Evolutionary conservation across 169 alveolate species (phyloP), one percentile per base, ranked within the genome.

Genomic region (Babesia caballi): DNA sequence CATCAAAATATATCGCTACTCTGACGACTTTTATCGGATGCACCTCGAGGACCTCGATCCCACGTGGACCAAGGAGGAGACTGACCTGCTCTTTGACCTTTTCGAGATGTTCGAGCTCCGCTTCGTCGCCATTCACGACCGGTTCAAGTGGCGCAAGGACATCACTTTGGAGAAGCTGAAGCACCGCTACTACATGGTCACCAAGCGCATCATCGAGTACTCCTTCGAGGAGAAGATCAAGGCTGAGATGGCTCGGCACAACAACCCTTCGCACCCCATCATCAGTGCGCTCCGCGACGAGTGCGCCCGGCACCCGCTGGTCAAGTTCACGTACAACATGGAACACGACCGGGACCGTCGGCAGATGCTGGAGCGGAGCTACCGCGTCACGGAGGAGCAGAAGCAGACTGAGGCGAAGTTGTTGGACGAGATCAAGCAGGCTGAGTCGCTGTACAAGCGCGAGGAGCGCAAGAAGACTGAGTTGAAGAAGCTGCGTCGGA

Each of bases 1-100:
- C 46, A 68, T 88, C 30, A 88, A 84, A 72, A 63, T 88, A 35
- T 58, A 84, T 57, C 80, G 88, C 49, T 88, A 88, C 60, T 76
- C 87, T 19, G 93, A 88, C 65, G 93, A 88, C 33, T 81, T 88
- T 28, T 88, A 88, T 58, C 59, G 83, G 30, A 71, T 21, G 35
- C 83, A 81, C 19, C 17, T 81, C n/a, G 68, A 58, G 33, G 84
- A 81, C 40, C 27, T 81, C 46, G 83, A 78, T 44, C 86, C 86
- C 27, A 30, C 83, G 50, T 91, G 95, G 95, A 81, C 93, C 19
- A 89, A 90, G 71, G 95, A 89, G 51, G 95, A 91, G 61, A 91
- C 95, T 15, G 92, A 78, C 68, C 63, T 86, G 84, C 63, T 91
- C 33, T 90, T 91, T 60, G 92, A 91, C 50, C 77, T 91, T n/a